These are phyloP conservation scores for Aspergillus fijiensis DNA, from an alignment of 2,329 filamentous ascomycete species.

Conservation along the genomic window DNA sequence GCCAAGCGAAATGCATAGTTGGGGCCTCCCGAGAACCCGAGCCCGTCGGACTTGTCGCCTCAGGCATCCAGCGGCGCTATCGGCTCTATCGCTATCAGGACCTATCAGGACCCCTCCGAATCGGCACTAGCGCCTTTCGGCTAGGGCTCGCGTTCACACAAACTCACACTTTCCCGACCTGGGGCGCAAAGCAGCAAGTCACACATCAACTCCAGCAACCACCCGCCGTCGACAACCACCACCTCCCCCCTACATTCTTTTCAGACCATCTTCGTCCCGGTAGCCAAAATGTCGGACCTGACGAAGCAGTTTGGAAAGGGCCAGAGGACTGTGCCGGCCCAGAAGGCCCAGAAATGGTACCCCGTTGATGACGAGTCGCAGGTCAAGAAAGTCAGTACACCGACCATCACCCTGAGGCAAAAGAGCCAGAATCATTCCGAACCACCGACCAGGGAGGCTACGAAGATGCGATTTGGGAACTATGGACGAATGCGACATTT, in stretches of 20 bases:
- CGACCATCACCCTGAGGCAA: slow-evolving; percentile 19
- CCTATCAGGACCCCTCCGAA: slow-evolving; percentile 24
- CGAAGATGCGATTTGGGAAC: slow-evolving; percentile 27
- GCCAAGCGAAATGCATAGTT: slow-evolving; percentile 4
- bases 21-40: slow-evolving; percentile 9
- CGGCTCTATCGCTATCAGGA: slow-evolving; percentile 14
- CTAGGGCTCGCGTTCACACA: slow-evolving; percentile 47
- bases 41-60: not conserved
- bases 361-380: slow-evolving; percentile 86
- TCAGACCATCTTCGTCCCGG: slow-evolving; percentile 42
- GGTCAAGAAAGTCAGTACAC: slow-evolving; percentile 85
- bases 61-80: slow-evolving; percentile 17
- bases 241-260: slow-evolving; percentile 34
- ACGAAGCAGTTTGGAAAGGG: slow-evolving; percentile 98
- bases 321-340: slow-evolving; percentile 82
- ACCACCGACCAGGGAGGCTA: slow-evolving; percentile 13
- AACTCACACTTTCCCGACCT: slow-evolving; percentile 42
- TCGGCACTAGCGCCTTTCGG: slow-evolving; percentile 41
- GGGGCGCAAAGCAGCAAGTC: slow-evolving; percentile 39
- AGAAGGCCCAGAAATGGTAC: slow-evolving; percentile 99
- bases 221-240: slow-evolving; percentile 45
- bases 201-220: slow-evolving; percentile 44
- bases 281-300: slow-evolving; percentile 60
- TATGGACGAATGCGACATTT: slow-evolving; percentile 33
- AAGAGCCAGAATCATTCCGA: slow-evolving; percentile 10